Conservation (phyloP, 495 filamentous ascomycete genomes). For the Aspergillus avenaceus region DNA sequence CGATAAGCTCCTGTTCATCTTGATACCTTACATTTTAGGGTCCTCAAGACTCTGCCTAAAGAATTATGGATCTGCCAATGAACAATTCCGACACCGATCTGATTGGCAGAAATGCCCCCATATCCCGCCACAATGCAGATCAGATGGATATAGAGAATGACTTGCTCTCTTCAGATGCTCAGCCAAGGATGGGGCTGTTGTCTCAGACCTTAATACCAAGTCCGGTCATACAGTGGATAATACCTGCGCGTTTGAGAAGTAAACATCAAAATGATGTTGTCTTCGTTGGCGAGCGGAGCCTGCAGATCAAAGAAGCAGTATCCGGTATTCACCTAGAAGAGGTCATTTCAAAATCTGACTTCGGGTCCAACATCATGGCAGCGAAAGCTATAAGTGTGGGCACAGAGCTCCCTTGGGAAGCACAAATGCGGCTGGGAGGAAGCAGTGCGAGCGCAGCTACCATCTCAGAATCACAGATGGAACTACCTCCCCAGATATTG, state of each 20-base stretch:
- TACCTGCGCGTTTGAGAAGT: slow-evolving; percentile 73
- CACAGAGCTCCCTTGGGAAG: slow-evolving; percentile 28
- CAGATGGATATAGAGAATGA: slow-evolving; percentile 16
- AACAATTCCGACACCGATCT: not conserved
- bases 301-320: slow-evolving; percentile 63
- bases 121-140: slow-evolving; percentile 1
- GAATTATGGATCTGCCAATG: slow-evolving; percentile 10
- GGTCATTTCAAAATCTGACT: slow-evolving; percentile 68
- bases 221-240: slow-evolving; percentile 69
- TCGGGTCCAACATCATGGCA: slow-evolving; percentile 56
- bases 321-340: slow-evolving; percentile 60
- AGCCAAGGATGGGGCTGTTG: slow-evolving; percentile 54
- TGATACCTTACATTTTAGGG: not conserved
- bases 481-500: slow-evolving; percentile 71
- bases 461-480: slow-evolving; percentile 6
- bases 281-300: slow-evolving; percentile 69
- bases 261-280: slow-evolving; percentile 76
- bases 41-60: not conserved
- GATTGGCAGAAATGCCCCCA: not conserved
- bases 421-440: slow-evolving; percentile 21
- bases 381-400: slow-evolving; percentile 41
- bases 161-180: not conserved
- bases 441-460: slow-evolving; percentile 4
- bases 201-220: slow-evolving; percentile 74
- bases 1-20: not conserved